Conservation (phyloP, 1,284 basidiomycete genomes). For the Acaromyces ingoldii region DNA sequence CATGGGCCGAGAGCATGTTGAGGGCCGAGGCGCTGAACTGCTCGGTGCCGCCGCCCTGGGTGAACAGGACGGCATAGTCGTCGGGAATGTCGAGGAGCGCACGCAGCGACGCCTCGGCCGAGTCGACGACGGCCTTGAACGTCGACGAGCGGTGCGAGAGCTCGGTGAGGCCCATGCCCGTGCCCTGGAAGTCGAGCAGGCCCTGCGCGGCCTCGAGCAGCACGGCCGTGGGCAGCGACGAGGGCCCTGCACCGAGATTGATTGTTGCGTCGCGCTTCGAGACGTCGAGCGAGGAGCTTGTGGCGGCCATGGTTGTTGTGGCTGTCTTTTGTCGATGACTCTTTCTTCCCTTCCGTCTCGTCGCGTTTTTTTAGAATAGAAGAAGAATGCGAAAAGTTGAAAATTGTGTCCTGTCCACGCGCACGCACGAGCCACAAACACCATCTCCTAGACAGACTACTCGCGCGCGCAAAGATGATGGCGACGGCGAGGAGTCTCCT, state of each 20-base stretch:
- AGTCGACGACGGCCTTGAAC: conserved; percentile 40
- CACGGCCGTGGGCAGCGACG: conserved; percentile 43
- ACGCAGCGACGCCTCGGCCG: conserved; percentile 44
- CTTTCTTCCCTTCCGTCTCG: no score
- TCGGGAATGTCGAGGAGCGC: conserved; percentile 37
- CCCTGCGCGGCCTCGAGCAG: conserved; percentile 44
- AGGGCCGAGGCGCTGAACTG: conserved; percentile 48
- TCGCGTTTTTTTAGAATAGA: no score
- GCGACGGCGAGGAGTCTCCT: no score
- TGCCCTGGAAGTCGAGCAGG: conserved; percentile 40
- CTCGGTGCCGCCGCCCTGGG: conserved; percentile 49
- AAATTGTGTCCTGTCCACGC: no score
- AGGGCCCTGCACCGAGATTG: conserved; percentile 50
- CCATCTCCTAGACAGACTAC: no score
- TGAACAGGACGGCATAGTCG: conserved; percentile 43
- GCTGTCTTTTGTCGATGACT: no score
- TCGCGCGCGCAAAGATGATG: no score
- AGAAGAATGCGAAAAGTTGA: no score
- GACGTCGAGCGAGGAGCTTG: conserved; percentile 8
- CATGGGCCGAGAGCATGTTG: conserved; percentile 45
- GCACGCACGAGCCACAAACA: no score
- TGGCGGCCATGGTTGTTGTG: no score
- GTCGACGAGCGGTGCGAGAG: conserved; percentile 47
- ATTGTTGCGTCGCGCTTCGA: conserved; percentile 34
- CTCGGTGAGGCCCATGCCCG: conserved; percentile 49